Evolutionary conservation across 1,139 yeast genomes (phyloP).

Genomic region (Sugiyamaella paludigena): DNA sequence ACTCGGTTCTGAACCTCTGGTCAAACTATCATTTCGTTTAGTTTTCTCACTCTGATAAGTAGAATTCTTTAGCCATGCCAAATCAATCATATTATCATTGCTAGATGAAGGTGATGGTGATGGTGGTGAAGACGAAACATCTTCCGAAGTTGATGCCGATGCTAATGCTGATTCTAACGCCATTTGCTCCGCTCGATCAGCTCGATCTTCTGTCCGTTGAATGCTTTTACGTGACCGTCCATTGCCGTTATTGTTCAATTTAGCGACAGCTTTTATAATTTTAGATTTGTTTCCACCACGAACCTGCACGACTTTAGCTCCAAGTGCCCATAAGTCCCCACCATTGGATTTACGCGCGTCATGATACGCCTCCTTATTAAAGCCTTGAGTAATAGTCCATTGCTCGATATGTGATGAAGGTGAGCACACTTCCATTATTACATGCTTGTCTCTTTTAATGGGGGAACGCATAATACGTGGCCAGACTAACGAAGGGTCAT

Average conservation of each 20-base stretch:
- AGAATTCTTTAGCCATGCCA: slow-evolving; percentile 6
- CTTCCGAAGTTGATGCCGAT: slow-evolving; percentile 1
- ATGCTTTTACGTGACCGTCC: too few relatives aligned
- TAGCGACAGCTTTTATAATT: slow-evolving; percentile 23
- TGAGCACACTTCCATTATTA: slow-evolving; percentile 74
- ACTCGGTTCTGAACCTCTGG: slow-evolving; percentile 20
- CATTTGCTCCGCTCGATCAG: slow-evolving; percentile 4
- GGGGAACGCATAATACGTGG: slow-evolving; percentile 75
- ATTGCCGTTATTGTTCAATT: slow-evolving; percentile 3
- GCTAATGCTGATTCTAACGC: slow-evolving; percentile 9
- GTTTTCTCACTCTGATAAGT: slow-evolving; percentile 8
- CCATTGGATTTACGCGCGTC: slow-evolving; percentile 82
- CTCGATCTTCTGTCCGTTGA: too few relatives aligned
- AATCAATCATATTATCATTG: slow-evolving; percentile 8
- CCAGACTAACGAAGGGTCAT: slow-evolving; percentile 17
- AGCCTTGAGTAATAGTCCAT: slow-evolving; percentile 83
- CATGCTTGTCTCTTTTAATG: slow-evolving; percentile 76
- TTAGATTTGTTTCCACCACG: slow-evolving; percentile 28
- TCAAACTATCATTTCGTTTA: slow-evolving; percentile 5
- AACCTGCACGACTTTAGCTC: slow-evolving; percentile 53
- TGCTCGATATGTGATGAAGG: slow-evolving; percentile 76
- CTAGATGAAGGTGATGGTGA: not conserved
- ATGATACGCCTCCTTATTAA: slow-evolving; percentile 72
- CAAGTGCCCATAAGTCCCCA: slow-evolving; percentile 92
- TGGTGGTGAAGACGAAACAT: not conserved